phyloP scores from a whole-genome alignment of 2,329 filamentous ascomycete genomes.

The Laburnicola sp. region DNA sequence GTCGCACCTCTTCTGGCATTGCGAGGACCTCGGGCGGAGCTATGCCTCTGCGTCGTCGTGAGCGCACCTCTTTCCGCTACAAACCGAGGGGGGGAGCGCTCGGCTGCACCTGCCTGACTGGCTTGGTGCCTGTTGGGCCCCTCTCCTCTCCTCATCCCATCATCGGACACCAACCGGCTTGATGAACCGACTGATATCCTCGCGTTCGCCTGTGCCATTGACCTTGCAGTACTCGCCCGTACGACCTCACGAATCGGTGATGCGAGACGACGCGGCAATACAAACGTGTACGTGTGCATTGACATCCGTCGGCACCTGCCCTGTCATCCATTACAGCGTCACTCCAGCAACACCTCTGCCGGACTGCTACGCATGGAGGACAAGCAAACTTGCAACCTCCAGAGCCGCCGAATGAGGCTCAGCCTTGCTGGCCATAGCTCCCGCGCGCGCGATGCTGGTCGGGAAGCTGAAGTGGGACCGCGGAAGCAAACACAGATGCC shows the following conservation, averaged over 20 bases:
- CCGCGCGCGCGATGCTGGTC: slow-evolving; percentile 44
- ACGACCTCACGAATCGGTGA: slow-evolving; percentile 4
- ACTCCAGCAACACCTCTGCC: slow-evolving; percentile 32
- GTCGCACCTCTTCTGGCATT: neutral
- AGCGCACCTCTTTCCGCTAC: too few species aligned
- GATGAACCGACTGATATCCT: too few species aligned
- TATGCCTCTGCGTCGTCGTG: slow-evolving; percentile 10
- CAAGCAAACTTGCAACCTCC: slow-evolving; percentile 13
- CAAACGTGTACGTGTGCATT: slow-evolving; percentile 19
- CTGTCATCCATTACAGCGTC: slow-evolving; percentile 26
- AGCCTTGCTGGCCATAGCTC: slow-evolving; percentile 42
- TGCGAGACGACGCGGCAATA: slow-evolving; percentile 4
- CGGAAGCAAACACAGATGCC: slow-evolving; percentile 36
- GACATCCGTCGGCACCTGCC: slow-evolving; percentile 19
- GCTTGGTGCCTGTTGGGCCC: neutral
- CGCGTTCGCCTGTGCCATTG: too few species aligned
- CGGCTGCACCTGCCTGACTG: slow-evolving; percentile 23
- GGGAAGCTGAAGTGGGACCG: slow-evolving; percentile 36
- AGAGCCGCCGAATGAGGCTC: slow-evolving; percentile 42
- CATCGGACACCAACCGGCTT: neutral
- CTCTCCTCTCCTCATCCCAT: neutral
- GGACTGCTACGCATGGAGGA: slow-evolving; percentile 19
- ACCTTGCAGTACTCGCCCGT: too few species aligned
- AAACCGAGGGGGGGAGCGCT: too few species aligned
- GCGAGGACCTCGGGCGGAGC: slow-evolving; percentile 13